Base-by-base conservation (phyloP, 108 stramenopile species). In the Pinguiococcus pyrenoidosus region DNA sequence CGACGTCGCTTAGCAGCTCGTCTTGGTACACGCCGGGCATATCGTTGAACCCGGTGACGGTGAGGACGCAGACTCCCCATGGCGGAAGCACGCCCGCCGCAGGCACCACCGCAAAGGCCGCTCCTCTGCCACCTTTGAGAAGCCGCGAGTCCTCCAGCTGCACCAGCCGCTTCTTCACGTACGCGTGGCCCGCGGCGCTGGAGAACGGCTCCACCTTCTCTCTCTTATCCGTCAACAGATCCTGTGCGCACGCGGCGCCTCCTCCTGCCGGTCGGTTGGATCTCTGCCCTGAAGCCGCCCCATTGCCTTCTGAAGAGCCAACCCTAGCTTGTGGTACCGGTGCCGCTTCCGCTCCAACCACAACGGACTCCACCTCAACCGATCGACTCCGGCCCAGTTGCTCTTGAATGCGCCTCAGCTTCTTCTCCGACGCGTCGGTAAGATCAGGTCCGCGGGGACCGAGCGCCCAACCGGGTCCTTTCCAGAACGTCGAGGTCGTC, bases 11-110 rank as follows among this genome's bases (percentile, higher is more conserved):
- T 54, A 41, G 39, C 4, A 70, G 6, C n/a, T 62, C 62, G 47
- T 73, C 72, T 13, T 46, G 36, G 60, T 68, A 73, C 2, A 28
- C 16, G 1, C 62, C 69, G n/a, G 72, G 69, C 27, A 67, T 73
- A 59, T 73, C 69, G 60, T 73, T 73, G 47, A 28, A 68, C 0
- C 46, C 56, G 8, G 49, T 47, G 6, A 73, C 48, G 4, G 21
- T 61, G 24, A 73, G 59, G 23, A 32, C 61, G 0, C 16, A 23
- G 21, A 67, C 44, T 3, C 65, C 69, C 72, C 72, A 73, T 0
- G 72, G 72, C 4, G 52, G n/a, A 30, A 73, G 37, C 0, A 33
- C 20, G 4, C 62, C 72, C 21, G 24, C 32, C 25, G 18, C 40
- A 10, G 57, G 66, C 34, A 16, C 37, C 17, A 71, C 45, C 16